These are phyloP conservation scores for Sclerotinia glacialis DNA, from an alignment of 2,329 filamentous ascomycete genomes.

Conservation along the genomic window DNA sequence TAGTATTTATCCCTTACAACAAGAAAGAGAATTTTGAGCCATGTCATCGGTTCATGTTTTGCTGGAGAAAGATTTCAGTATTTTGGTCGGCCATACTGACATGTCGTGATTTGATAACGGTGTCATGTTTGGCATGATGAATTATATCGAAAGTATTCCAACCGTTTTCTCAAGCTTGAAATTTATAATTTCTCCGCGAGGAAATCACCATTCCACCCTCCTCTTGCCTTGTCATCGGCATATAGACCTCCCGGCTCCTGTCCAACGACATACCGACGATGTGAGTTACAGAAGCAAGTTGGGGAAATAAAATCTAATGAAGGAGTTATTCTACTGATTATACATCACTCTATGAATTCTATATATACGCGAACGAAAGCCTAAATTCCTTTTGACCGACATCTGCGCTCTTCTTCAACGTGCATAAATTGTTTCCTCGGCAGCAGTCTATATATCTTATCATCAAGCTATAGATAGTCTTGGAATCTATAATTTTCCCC, in stretches of 20 bases:
- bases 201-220: background rate
- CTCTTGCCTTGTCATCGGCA: background rate
- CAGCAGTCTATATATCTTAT: background rate
- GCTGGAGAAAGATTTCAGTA: background rate
- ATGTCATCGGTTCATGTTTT: background rate
- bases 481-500: background rate
- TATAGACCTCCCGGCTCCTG: background rate
- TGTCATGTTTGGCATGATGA: background rate
- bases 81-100: background rate
- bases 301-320: background rate
- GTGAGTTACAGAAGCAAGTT: background rate
- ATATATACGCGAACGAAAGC: background rate
- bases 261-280: background rate
- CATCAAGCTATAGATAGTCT: background rate
- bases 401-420: background rate
- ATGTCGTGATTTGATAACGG: background rate
- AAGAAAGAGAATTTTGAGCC: too few species aligned
- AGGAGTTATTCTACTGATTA: background rate
- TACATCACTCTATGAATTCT: background rate
- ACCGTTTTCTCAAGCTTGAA: background rate
- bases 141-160: background rate
- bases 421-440: slow-evolving; percentile 5
- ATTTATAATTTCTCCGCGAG: too few species aligned
- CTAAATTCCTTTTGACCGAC: background rate
- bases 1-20: background rate